Percentiles rank a stretch among this genome's conserved stretches.
Conservation (phyloP, 1,284 basidiomycete genomes). For the Ceratobasidium sp. region DNA sequence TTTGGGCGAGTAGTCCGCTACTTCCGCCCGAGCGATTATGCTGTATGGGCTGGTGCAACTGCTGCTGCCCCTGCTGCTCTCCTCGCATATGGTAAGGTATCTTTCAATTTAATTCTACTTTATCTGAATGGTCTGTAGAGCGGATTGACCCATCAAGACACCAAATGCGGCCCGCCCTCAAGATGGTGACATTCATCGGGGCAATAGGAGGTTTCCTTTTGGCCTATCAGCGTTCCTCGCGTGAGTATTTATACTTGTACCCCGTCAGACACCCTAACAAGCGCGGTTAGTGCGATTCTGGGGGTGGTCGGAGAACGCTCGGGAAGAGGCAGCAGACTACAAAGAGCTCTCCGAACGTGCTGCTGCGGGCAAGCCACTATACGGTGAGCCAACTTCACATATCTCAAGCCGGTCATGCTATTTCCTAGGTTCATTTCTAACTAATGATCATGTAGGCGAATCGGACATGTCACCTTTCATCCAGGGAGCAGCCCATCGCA, state of each 20-base stretch:
- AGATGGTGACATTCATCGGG: conserved; percentile 70
- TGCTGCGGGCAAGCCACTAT: conserved; percentile 81
- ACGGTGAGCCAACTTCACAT: conserved; percentile 71
- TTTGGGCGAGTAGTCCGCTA: conserved; percentile 89
- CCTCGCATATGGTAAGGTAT: conserved; percentile 77
- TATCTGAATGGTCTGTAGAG: conserved; percentile 35
- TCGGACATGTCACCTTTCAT: conserved; percentile 85
- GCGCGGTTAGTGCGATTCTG: conserved; percentile 85
- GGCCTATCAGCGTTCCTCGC: conserved; percentile 90
- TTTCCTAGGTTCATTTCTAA: background rate
- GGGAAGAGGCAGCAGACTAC: conserved; percentile 81
- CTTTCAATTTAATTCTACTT: background rate
- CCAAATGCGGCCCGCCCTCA: conserved; percentile 58
- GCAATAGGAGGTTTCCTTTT: conserved; percentile 90
- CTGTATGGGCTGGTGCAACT: conserved; percentile 83
- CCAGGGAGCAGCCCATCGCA: conserved; percentile 88
- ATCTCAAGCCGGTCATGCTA: background rate
- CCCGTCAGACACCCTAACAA: background rate
- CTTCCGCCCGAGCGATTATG: conserved; percentile 91
- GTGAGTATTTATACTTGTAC: conserved; percentile 64
- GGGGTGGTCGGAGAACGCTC: conserved; percentile 95
- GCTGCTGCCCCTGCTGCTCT: conserved; percentile 82
- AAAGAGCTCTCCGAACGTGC: conserved; percentile 80
- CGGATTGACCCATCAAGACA: conserved; percentile 41
- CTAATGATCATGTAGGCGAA: conserved; percentile 20